These are phyloP conservation scores for Chaetomiaceae sp. DNA, from an alignment of 2,329 filamentous ascomycete species.

Conservation along the genomic window DNA sequence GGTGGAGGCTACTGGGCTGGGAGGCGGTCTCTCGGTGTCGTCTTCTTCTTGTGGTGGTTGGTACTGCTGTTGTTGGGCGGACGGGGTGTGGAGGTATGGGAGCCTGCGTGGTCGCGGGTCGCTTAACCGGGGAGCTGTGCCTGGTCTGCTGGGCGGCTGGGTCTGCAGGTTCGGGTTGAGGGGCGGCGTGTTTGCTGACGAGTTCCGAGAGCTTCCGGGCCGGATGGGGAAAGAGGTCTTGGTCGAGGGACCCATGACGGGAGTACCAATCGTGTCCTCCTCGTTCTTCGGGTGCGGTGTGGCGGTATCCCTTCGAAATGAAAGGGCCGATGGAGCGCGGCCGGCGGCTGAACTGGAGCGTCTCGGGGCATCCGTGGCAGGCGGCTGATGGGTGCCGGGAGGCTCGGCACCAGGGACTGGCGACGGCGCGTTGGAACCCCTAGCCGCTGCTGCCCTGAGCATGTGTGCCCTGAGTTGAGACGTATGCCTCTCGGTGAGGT, in stretches of 20 bases:
- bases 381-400: constrained; percentile 30
- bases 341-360: constrained; percentile 46
- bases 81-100: constrained; percentile 28
- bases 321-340: constrained; percentile 50
- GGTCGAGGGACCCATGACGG: constrained; percentile 40
- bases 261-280: constrained; percentile 22
- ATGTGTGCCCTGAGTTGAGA: constrained; percentile 89
- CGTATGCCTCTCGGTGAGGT: constrained; percentile 86
- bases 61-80: constrained; percentile 16
- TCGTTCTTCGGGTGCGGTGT: constrained; percentile 50
- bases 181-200: constrained; percentile 44
- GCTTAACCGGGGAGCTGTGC: constrained; percentile 31
- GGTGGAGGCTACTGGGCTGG: constrained; percentile 39
- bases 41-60: constrained; percentile 13
- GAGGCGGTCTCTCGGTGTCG: constrained; percentile 38
- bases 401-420: constrained; percentile 50
- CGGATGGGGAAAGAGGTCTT: constrained; percentile 37
- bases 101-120: constrained; percentile 24
- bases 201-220: constrained; percentile 44
- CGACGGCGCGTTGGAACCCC: constrained; percentile 53
- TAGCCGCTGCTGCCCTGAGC: constrained; percentile 57
- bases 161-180: constrained; percentile 33
- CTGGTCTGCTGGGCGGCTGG: constrained; percentile 24
- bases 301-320: constrained; percentile 47
- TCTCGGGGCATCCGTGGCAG: constrained; percentile 45